Base-by-base conservation (phyloP, 2,329 filamentous ascomycete species). In the Geosmithia putterillii region DNA sequence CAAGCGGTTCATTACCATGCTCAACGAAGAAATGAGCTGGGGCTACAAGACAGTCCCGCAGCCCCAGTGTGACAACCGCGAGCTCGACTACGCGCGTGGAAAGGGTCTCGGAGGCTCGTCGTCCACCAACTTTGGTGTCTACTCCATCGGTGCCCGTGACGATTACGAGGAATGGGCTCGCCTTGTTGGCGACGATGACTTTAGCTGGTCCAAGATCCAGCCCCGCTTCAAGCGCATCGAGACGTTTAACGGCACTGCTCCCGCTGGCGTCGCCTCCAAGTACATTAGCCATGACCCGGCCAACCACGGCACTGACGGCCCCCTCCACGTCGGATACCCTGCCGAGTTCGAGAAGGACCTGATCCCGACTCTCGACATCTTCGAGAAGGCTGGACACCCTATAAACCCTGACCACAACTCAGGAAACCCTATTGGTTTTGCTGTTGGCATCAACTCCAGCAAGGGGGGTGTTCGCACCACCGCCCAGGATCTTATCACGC, bases 161-260 rank as follows among this genome's bases (percentile, higher is more conserved):
- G 79, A 83, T 48, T 82, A 76, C 46, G 67, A 83, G 22, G 66
- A 74, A 43, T 81, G 78, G 76, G 75, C 75, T 1, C 58, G 63
- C 0, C 47, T 71, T 2, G 70, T 75, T 0, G 74, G 59, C 0
- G 78, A 83, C 48, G 66, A 76, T 4, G 53, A 59, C 0, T 83
- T 71, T 55, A 48, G 51, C 2, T 83, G 77, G 78, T 57, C 69
- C 2, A 59, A 64, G 38, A 71, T 75, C 22, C 64, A 73, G 45
- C 46, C 56, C 3, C 63, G 71, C 1, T 74, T 70, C 51, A 71
- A 72, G 47, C 57, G 54, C 15, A 61, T 82, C 17, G 76, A 81
- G 53, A 67, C 59, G 0, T 79, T 74, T 49, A 64, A 76, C 45
- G 55, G 57, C 1, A 51, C 62, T 1, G 48, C 68, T 9, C 60